Conservation (phyloP, 306 rosid genomes). For the Prosopis cineraria region DNA sequence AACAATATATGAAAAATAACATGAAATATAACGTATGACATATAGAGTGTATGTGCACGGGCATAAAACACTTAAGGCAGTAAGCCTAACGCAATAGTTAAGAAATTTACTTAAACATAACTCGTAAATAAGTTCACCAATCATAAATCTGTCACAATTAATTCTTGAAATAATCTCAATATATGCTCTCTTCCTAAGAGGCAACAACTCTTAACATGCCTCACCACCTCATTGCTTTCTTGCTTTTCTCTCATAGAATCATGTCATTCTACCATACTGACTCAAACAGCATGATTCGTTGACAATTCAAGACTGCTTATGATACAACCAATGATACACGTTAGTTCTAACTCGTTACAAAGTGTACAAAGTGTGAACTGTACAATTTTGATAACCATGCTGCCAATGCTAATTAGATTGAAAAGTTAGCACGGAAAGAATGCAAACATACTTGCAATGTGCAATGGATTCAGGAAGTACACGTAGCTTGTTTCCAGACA, state of each 20-base stretch:
- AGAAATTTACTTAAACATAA: not conserved
- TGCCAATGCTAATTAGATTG: not conserved
- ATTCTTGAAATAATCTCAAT: not conserved
- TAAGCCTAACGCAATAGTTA: not conserved
- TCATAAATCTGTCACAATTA: not conserved
- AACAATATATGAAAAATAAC: not conserved
- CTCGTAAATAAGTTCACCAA: not conserved
- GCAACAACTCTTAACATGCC: not conserved
- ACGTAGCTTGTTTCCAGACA: conserved; percentile 49
- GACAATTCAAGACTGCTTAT: not conserved
- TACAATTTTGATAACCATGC: not conserved
- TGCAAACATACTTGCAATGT: conserved; percentile 48
- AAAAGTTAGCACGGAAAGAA: not conserved
- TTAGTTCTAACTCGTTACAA: not conserved
- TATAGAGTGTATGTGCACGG: not conserved
- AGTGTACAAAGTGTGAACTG: not conserved
- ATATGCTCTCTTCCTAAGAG: too few species aligned
- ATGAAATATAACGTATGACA: not conserved
- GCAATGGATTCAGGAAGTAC: conserved; percentile 54
- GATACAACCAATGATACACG: not conserved
- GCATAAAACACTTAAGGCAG: not conserved
- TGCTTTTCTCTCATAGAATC: not conserved
- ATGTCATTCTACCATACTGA: not conserved
- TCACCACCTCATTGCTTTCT: not conserved
- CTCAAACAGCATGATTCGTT: not conserved